Percentiles rank a stretch among this genome's conserved stretches.
phyloP scores from a whole-genome alignment of 129 eudicot species.

The Pseudognaphalium luteoalbum region DNA sequence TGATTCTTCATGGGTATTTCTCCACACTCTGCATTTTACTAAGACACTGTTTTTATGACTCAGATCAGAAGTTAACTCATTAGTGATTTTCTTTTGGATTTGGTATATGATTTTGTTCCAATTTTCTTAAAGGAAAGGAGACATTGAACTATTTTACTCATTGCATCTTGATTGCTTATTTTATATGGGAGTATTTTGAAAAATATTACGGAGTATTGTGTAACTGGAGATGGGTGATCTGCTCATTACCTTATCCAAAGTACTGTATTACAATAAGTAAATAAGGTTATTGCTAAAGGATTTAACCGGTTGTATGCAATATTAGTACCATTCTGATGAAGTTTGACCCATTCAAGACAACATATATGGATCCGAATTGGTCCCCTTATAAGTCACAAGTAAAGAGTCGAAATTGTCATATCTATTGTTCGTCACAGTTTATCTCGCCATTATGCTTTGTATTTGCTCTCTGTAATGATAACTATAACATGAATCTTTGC shows the following conservation, averaged over 20 bases:
- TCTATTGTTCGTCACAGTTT: too few species aligned
- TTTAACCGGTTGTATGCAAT: background rate
- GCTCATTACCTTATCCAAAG: conserved; percentile 19
- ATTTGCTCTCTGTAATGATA: too few species aligned
- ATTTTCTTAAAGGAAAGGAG: conserved; percentile 1
- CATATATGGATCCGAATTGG: too few species aligned
- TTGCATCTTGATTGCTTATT: background rate
- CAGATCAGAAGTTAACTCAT: background rate
- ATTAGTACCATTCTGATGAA: background rate
- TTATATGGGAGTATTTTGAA: background rate
- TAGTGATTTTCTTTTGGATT: background rate
- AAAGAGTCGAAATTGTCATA: too few species aligned
- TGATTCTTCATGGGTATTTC: conserved; percentile 19
- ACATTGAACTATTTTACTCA: background rate
- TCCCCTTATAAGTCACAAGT: too few species aligned
- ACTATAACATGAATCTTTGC: background rate
- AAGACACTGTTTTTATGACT: conserved; percentile 1
- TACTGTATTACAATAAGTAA: conserved; percentile 12
- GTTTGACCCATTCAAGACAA: too few species aligned
- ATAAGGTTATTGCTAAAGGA: background rate
- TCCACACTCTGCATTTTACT: conserved; percentile 4
- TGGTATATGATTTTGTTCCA: background rate
- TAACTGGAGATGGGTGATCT: background rate
- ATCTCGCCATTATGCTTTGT: too few species aligned
- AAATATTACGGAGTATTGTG: background rate